A percentile compares a stretch with the other conserved stretches of the same genome.
These are phyloP conservation scores for Rhododendron henanense DNA, from an alignment of 148 eudicot species.

Conservation along the genomic window DNA sequence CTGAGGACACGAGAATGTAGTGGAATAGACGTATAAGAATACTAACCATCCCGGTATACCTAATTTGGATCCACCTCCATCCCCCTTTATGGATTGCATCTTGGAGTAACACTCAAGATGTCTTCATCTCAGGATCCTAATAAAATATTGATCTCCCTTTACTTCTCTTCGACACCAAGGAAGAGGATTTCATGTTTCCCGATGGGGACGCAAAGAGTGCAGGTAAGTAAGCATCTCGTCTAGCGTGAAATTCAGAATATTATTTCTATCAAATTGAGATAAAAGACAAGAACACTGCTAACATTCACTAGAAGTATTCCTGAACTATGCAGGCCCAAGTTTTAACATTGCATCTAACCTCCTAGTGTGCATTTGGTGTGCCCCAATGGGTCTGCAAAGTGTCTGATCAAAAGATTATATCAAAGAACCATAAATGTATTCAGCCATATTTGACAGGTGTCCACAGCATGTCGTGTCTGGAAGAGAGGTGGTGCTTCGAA, in stretches of 20 bases:
- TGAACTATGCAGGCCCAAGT: neutral
- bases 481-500: neutral
- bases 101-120: neutral
- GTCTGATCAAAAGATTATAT: neutral
- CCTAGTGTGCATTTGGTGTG: neutral
- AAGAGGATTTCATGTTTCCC: neutral
- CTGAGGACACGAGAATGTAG: neutral
- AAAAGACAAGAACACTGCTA: neutral
- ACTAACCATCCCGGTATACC: neutral
- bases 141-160: neutral
- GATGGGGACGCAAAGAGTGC: neutral
- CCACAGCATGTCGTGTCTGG: neutral
- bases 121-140: neutral
- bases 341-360: neutral
- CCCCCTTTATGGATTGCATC: neutral
- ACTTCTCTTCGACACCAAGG: neutral
- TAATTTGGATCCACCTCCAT: neutral
- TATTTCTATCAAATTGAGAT: neutral
- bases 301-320: neutral
- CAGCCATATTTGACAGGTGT: neutral
- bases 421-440: neutral
- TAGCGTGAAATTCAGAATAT: neutral
- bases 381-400: neutral
- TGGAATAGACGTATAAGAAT: neutral
- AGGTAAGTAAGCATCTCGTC: neutral